A percentile compares a stretch with the other conserved stretches of the same genome.
phyloP scores from a whole-genome alignment of 306 rosid genomes.

The Cicer bijugum region DNA sequence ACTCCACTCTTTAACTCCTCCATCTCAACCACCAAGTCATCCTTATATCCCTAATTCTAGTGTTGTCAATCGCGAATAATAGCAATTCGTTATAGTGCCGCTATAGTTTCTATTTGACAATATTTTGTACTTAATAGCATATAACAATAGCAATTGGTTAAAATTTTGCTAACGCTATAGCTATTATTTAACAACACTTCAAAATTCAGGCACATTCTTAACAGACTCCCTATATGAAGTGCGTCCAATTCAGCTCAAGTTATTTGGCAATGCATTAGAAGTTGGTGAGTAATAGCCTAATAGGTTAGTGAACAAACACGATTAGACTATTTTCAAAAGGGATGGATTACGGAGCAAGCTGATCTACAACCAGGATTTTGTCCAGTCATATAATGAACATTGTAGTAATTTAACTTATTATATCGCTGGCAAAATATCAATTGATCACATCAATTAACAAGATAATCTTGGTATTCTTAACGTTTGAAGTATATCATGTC shows the following conservation, averaged over 20 bases:
- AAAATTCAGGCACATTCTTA: conserved; percentile 1
- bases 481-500: neutral
- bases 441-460: conserved; percentile 6
- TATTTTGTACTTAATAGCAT: too few relatives aligned
- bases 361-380: conserved; percentile 13
- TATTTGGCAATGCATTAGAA: conserved; percentile 2
- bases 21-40: too few relatives aligned
- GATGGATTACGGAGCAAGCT: neutral
- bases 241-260: conserved; percentile 10
- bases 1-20: too few relatives aligned
- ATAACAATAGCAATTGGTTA: too few relatives aligned
- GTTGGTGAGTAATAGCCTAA: neutral
- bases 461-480: conserved; percentile 9
- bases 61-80: too few relatives aligned
- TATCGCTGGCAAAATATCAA: neutral
- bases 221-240: neutral
- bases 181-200: too few relatives aligned
- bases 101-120: too few relatives aligned
- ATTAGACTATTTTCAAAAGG: conserved; percentile 1
- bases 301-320: neutral
- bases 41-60: too few relatives aligned
- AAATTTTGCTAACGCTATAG: too few relatives aligned
- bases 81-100: too few relatives aligned
- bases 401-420: conserved; percentile 18
- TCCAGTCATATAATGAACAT: conserved; percentile 15